These are phyloP conservation scores for Talaromyces sp. DNA, from an alignment of 2,329 filamentous ascomycete genomes.

Conservation along the genomic window DNA sequence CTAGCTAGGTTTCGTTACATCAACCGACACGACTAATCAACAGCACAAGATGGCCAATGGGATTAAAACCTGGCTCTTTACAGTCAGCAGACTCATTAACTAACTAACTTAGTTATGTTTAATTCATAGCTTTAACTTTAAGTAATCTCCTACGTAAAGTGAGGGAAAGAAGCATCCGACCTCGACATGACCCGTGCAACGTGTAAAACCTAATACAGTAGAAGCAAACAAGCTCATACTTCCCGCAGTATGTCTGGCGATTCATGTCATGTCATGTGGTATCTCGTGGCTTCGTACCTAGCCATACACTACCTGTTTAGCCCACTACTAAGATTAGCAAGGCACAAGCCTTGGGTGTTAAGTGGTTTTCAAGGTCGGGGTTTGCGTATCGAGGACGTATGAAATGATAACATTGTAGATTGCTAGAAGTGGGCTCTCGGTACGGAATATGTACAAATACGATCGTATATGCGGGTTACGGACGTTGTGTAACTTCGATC, in stretches of 20 bases:
- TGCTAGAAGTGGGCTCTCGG: not conserved
- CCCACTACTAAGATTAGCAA: not conserved
- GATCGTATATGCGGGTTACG: not conserved
- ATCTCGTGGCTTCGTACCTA: not conserved
- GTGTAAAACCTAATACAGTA: not conserved
- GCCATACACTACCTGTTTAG: not conserved
- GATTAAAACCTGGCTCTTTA: not conserved
- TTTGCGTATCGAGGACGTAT: not conserved
- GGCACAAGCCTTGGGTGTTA: not conserved
- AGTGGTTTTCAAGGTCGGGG: not conserved
- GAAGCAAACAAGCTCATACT: not conserved
- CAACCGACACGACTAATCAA: not conserved
- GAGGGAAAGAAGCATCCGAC: not conserved
- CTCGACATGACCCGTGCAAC: not conserved
- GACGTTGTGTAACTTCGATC: constrained; percentile 7
- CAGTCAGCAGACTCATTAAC: not conserved
- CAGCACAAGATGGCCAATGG: not conserved
- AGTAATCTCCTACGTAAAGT: not conserved
- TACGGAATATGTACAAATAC: not conserved
- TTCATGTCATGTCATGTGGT: not conserved
- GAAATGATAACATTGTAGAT: not conserved
- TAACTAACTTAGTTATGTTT: too few relatives aligned
- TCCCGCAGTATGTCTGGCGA: not conserved
- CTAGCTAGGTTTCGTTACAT: not conserved
- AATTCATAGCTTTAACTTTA: not conserved